Conservation (phyloP, 768 basidiomycete genomes). For the Podaxis pistillaris region DNA sequence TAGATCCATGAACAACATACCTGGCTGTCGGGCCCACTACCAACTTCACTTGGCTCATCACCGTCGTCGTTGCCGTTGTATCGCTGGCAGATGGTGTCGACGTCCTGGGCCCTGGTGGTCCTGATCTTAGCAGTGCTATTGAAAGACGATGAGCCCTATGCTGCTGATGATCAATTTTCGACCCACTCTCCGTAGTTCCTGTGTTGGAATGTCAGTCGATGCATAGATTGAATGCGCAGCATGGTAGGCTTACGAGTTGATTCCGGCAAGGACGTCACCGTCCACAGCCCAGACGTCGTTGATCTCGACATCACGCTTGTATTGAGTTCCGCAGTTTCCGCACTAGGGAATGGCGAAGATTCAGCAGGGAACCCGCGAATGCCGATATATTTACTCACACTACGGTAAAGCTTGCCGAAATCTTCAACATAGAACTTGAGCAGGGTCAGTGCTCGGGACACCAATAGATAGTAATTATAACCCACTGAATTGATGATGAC, state of each 20-base stretch:
- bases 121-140: constrained; percentile 31
- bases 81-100: constrained; percentile 31
- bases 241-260: constrained; percentile 28
- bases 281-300: constrained; percentile 34
- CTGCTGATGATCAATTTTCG: background rate
- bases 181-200: constrained; percentile 38
- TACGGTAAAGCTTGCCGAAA: constrained; percentile 38
- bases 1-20: constrained; percentile 17
- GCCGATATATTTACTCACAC: constrained; percentile 11
- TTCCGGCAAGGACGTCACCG: constrained; percentile 29
- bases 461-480: background rate
- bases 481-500: constrained; percentile 37
- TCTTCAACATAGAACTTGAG: constrained; percentile 38
- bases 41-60: constrained; percentile 27
- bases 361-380: constrained; percentile 10
- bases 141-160: background rate
- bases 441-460: background rate
- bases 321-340: constrained; percentile 32
- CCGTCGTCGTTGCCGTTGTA: constrained; percentile 30
- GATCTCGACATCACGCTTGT: constrained; percentile 27
- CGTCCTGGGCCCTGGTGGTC: constrained; percentile 28
- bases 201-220: background rate
- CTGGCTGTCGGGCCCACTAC: constrained; percentile 31
- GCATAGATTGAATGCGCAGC: background rate
- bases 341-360: constrained; percentile 21